These are phyloP conservation scores for Kernera saxatilis DNA, from an alignment of 345 rosid genomes.

Conservation along the genomic window DNA sequence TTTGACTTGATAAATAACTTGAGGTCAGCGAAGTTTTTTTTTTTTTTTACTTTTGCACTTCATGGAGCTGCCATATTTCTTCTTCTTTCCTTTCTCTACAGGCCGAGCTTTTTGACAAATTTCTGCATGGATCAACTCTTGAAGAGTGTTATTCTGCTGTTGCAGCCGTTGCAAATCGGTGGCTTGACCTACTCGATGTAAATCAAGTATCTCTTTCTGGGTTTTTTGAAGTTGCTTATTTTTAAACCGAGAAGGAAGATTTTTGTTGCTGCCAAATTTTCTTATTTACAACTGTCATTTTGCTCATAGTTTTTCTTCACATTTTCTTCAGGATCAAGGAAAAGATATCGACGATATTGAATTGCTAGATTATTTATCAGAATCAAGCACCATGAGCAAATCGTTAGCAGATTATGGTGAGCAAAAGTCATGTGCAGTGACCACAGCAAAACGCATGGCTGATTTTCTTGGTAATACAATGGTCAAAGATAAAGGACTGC, in stretches of 20 bases:
- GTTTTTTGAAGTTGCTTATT: not conserved
- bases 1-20: not conserved
- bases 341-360: conserved; percentile 86
- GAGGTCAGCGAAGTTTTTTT: not conserved
- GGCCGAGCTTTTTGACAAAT: conserved; percentile 97
- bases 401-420: conserved; percentile 91
- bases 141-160: conserved; percentile 92
- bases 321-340: conserved; percentile 71
- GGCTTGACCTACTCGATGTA: conserved; percentile 99
- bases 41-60: not conserved
- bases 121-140: conserved; percentile 80
- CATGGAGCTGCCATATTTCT: not conserved
- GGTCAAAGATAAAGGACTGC: conserved; percentile 98
- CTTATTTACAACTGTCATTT: not conserved
- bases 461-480: conserved; percentile 89
- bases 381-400: conserved; percentile 99
- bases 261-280: conserved; percentile 11
- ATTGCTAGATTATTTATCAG: conserved; percentile 91
- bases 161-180: conserved; percentile 89
- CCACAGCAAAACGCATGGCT: conserved; percentile 93
- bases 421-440: conserved; percentile 97
- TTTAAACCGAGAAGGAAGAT: not conserved
- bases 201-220: conserved; percentile 19
- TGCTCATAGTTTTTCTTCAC: conserved; percentile 8
- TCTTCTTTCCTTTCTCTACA: conserved; percentile 29